A percentile compares a stretch with the other conserved stretches of the same genome.
phyloP scores from a whole-genome alignment of 1,284 basidiomycete genomes.

The Boletellus deceptivus region DNA sequence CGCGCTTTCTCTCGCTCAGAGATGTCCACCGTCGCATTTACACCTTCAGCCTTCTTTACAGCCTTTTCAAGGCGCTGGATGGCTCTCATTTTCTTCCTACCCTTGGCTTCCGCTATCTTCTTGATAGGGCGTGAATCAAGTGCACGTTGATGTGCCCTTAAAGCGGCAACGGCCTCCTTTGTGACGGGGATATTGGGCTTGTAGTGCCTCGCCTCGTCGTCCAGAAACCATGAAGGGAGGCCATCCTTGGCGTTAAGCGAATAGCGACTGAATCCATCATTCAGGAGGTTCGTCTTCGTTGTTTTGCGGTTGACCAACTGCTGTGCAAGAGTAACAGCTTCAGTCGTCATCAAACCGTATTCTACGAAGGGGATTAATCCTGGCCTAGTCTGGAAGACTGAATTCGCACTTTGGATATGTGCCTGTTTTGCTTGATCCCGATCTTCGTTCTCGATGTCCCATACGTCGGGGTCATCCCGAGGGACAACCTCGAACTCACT shows the following conservation, averaged over 20 bases:
- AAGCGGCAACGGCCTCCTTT: constrained; percentile 88
- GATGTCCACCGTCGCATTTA: constrained; percentile 88
- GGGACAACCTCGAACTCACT: constrained; percentile 28
- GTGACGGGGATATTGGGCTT: constrained; percentile 95
- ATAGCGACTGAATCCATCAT: constrained; percentile 95
- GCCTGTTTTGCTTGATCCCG: constrained; percentile 72
- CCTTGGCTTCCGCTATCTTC: constrained; percentile 98
- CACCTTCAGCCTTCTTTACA: constrained; percentile 94
- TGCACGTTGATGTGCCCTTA: constrained; percentile 89
- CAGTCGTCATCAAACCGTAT: constrained; percentile 84
- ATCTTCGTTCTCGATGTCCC: constrained; percentile 82
- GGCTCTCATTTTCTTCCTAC: constrained; percentile 93
- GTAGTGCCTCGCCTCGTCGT: constrained; percentile 94
- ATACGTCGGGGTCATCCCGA: constrained; percentile 64
- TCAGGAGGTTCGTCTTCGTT: constrained; percentile 87
- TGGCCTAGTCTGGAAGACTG: background rate
- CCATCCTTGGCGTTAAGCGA: constrained; percentile 90
- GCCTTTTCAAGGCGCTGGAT: constrained; percentile 86
- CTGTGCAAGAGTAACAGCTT: constrained; percentile 91
- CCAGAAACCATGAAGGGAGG: constrained; percentile 95
- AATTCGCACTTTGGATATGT: constrained; percentile 65
- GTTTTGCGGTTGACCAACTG: constrained; percentile 90
- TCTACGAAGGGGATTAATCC: constrained; percentile 45
- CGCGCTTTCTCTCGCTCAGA: constrained; percentile 94
- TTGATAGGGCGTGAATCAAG: constrained; percentile 98